Conservation (phyloP, 2,329 filamentous ascomycete genomes). For the Ramularia endophylla region DNA sequence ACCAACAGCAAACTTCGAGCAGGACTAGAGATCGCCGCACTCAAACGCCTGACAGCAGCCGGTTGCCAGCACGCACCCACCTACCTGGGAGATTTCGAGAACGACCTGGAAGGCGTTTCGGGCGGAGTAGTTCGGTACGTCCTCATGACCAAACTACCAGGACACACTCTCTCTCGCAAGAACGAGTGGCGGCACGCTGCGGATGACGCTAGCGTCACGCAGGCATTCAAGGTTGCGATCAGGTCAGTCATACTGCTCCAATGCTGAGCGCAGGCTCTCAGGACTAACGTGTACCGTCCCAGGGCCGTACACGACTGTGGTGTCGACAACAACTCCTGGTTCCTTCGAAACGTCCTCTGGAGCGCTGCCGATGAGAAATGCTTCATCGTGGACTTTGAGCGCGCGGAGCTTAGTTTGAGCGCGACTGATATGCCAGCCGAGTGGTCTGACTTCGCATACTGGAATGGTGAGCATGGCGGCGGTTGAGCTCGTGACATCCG, state of each 20-base stretch:
- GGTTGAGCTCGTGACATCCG: too few relatives aligned
- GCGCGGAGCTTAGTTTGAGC: background rate
- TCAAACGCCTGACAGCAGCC: conserved; percentile 1
- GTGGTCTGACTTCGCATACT: too few relatives aligned
- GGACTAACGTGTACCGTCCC: background rate
- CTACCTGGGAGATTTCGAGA: conserved; percentile 1
- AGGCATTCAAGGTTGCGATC: background rate
- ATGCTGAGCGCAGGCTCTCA: too few relatives aligned
- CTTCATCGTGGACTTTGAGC: conserved; percentile 11
- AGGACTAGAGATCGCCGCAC: conserved; percentile 1
- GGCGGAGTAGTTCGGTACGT: conserved; percentile 2
- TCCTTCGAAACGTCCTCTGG: conserved; percentile 6
- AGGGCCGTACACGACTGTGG: conserved; percentile 5
- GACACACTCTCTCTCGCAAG: background rate
- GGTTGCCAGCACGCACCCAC: conserved; percentile 1
- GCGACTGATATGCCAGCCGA: background rate
- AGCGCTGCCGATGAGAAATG: conserved; percentile 6
- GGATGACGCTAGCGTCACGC: background rate
- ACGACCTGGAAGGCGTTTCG: too few relatives aligned
- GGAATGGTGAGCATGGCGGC: too few relatives aligned
- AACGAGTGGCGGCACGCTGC: background rate
- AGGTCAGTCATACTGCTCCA: too few relatives aligned
- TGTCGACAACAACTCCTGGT: conserved; percentile 7
- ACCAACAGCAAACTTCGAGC: too few relatives aligned
- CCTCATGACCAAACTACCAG: conserved; percentile 3